A percentile compares a stretch with the other conserved stretches of the same genome.
Evolutionary conservation across 106 monocot genomes (phyloP).

Genomic region (Ottelia alismoides): DNA sequence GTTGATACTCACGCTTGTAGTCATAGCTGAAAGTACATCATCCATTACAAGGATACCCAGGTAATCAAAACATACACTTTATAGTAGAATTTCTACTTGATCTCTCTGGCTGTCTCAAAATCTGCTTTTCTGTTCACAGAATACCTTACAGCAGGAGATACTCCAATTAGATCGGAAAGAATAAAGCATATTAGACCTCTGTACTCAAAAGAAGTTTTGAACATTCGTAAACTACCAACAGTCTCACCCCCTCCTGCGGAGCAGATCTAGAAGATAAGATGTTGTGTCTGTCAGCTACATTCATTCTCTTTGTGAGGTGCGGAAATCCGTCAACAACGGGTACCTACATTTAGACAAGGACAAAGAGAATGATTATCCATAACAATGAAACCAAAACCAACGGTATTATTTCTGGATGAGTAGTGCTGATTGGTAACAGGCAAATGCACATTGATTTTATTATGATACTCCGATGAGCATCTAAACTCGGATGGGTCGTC

Average conservation of each 20-base stretch:
- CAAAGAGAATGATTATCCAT: too few species aligned
- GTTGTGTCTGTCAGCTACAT: conserved; percentile 98
- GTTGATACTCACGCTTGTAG: conserved; percentile 96
- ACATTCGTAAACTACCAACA: neutral
- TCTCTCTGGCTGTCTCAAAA: conserved; percentile 89
- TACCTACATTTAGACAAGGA: too few species aligned
- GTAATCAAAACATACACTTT: conserved; percentile 34
- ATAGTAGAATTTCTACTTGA: conserved; percentile 95
- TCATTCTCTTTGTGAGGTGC: conserved; percentile 96
- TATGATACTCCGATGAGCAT: too few species aligned
- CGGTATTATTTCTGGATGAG: too few species aligned
- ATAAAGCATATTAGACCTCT: neutral
- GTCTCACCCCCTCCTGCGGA: conserved; percentile 76
- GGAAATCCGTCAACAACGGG: conserved; percentile 99
- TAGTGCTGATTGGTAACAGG: too few species aligned
- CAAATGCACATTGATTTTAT: too few species aligned
- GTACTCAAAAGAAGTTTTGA: neutral
- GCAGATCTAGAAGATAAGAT: conserved; percentile 95
- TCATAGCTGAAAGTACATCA: conserved; percentile 51
- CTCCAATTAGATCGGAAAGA: conserved; percentile 1
- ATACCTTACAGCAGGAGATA: conserved; percentile 38
- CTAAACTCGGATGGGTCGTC: too few species aligned
- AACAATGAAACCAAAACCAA: too few species aligned
- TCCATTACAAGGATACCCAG: too few species aligned
- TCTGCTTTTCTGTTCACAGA: conserved; percentile 88